phyloP scores from a whole-genome alignment of 495 filamentous ascomycete species.

The Ramalina intermedia region DNA sequence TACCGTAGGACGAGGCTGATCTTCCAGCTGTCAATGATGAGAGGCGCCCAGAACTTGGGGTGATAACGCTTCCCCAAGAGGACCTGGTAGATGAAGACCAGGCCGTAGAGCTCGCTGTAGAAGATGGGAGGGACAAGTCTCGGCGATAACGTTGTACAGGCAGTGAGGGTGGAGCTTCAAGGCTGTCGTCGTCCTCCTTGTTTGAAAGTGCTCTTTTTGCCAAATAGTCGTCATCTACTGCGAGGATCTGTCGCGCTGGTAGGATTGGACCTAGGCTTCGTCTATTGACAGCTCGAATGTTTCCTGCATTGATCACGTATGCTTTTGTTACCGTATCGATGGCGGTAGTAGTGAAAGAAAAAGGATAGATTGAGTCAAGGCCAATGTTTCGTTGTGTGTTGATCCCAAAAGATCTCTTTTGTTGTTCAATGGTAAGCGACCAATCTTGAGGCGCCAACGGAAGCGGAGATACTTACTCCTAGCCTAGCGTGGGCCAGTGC shows the following conservation, averaged over 20 bases:
- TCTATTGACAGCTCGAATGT: not conserved
- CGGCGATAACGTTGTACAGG: not conserved
- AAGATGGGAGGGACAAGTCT: not conserved
- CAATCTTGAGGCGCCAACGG: no score
- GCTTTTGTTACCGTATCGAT: not conserved
- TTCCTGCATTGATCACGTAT: not conserved
- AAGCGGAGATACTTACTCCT: not conserved
- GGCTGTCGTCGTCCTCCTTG: not conserved
- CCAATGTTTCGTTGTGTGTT: not conserved
- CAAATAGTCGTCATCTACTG: not conserved
- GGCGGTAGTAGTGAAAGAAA: conserved; percentile 1
- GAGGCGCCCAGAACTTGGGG: not conserved
- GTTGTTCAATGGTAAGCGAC: not conserved
- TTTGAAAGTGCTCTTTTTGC: not conserved
- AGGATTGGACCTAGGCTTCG: not conserved
- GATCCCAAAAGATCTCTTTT: not conserved
- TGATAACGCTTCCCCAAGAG: not conserved
- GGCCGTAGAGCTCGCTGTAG: not conserved
- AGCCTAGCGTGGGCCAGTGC: not conserved
- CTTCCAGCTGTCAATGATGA: not conserved
- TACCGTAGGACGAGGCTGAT: no score
- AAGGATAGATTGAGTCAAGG: not conserved
- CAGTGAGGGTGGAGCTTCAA: not conserved
- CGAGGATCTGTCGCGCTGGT: not conserved
- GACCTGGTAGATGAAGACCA: not conserved